Base-by-base conservation (phyloP, 1,139 yeast species). In the Hyphopichia wangnamkhiaoensis region DNA sequence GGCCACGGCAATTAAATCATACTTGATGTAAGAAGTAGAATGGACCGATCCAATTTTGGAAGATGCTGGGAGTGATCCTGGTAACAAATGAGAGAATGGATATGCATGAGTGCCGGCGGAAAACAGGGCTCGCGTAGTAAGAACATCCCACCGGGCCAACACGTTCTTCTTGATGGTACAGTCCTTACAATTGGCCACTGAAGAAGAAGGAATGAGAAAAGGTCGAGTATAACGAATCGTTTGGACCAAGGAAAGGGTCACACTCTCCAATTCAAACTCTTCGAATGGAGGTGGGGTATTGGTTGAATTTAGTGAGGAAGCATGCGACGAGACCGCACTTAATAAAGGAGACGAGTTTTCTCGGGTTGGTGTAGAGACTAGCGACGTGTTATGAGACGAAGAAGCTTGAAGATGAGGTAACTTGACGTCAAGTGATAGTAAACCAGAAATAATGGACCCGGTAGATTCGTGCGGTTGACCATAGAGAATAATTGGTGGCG, bases 31-130 rank as follows among this genome's bases (percentile, higher is more conserved):
- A 0, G 83, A 70, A 32, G 74, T 68, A 3, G 82, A 68, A 33
- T 74, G 68, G 4, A 81, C 68, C 3, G 71, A 65, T 2, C 87
- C 87, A 15, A 85, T 56, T 30, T 76, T 68, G 13, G 87, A 70
- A 1, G 95, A 78, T 1, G 96, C 90, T 0, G 98, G 97, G 24
- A 90, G 60, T n/a, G 85, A 71, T 0, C 99, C 98, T 0, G 97
- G 95, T 12, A 93, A 60, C 31, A 94, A 65, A 59, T 90, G 91
- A n/a, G 96, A 85, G 58, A 94, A 93, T 2, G 98, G 99, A 57
- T 88, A 93, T 1, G 88, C 90, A 53, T 93, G 96, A 17, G 74
- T 69, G 1, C 93, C 95, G 9, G 72, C 61, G 2, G 79, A 64
- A 48, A 89, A 77, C 5, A 71, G 65, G 2, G 82, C 74, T 1